A percentile compares a stretch with the other conserved stretches of the same genome.
Evolutionary conservation across 192 early-diverging fungal species (phyloP).

Genomic region (Spizellomyces sp.): DNA sequence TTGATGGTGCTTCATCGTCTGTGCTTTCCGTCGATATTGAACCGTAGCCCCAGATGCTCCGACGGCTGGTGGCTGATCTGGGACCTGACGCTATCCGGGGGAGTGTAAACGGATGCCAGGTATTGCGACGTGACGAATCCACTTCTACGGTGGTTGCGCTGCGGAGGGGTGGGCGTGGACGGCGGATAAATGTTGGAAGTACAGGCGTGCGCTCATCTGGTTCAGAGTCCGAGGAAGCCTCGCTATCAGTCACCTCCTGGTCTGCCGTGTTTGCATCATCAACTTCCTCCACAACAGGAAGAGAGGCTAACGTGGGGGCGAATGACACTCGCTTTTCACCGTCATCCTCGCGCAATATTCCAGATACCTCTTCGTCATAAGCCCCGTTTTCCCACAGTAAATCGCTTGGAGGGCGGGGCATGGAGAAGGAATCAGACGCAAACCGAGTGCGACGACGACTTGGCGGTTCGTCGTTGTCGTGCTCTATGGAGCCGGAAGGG

Average conservation of each 20-base stretch:
- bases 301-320: not conserved
- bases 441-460: not conserved
- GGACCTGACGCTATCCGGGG: not conserved
- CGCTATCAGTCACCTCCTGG: not conserved
- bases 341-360: not conserved
- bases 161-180: not conserved
- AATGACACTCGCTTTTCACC: not conserved
- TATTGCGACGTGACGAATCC: not conserved
- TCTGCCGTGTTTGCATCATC: too few relatives aligned
- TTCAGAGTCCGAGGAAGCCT: not conserved
- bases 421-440: not conserved
- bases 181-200: not conserved
- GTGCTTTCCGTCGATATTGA: not conserved
- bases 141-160: not conserved
- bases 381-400: not conserved
- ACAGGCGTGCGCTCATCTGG: not conserved
- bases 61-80: not conserved
- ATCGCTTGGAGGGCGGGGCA: conserved; percentile 4
- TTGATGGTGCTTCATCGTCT: not conserved
- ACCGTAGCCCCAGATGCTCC: not conserved
- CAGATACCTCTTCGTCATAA: not conserved
- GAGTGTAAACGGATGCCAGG: conserved; percentile 2
- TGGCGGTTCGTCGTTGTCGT: too few relatives aligned
- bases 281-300: not conserved
- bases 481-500: too few relatives aligned